These are phyloP conservation scores for Begonia masoniana DNA, from an alignment of 306 rosid species.

Conservation along the genomic window DNA sequence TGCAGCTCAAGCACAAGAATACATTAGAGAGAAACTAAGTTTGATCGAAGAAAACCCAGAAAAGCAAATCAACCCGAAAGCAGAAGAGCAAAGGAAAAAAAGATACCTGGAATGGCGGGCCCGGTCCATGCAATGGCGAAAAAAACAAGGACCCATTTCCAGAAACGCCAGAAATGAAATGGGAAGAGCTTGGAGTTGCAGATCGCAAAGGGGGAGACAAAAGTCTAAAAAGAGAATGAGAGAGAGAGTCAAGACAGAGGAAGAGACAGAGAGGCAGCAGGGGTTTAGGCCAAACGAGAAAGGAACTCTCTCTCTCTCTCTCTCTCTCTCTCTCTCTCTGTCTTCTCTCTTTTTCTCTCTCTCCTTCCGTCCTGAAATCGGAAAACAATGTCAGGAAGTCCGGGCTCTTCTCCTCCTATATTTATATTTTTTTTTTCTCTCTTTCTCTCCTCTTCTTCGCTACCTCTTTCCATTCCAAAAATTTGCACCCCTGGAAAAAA, in stretches of 20 bases:
- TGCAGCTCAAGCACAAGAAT: constrained; percentile 26
- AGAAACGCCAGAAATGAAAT: neutral
- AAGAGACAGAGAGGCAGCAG: constrained; percentile 22
- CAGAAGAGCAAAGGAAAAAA: neutral
- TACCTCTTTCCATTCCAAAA: neutral
- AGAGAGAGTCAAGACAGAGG: constrained; percentile 16
- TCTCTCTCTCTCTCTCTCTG: too few species aligned
- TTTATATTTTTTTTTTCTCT: constrained; percentile 18
- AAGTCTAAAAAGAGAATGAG: neutral
- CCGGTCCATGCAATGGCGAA: neutral
- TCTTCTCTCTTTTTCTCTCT: neutral
- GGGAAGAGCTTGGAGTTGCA: neutral
- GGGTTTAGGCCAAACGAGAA: constrained; percentile 42
- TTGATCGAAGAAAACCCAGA: constrained; percentile 1
- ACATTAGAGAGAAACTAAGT: constrained; percentile 8
- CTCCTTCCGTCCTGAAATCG: constrained; percentile 25
- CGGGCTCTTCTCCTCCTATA: constrained; percentile 32
- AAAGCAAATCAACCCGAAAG: neutral
- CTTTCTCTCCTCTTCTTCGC: neutral
- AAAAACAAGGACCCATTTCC: neutral
- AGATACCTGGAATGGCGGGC: constrained; percentile 4
- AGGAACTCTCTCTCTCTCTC: constrained; percentile 6
- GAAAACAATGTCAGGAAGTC: constrained; percentile 48
- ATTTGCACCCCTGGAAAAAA: neutral
- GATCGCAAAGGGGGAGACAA: constrained; percentile 17